Base-by-base conservation (phyloP, 306 rosid species). In the Vigna reflexopilosa region DNA sequence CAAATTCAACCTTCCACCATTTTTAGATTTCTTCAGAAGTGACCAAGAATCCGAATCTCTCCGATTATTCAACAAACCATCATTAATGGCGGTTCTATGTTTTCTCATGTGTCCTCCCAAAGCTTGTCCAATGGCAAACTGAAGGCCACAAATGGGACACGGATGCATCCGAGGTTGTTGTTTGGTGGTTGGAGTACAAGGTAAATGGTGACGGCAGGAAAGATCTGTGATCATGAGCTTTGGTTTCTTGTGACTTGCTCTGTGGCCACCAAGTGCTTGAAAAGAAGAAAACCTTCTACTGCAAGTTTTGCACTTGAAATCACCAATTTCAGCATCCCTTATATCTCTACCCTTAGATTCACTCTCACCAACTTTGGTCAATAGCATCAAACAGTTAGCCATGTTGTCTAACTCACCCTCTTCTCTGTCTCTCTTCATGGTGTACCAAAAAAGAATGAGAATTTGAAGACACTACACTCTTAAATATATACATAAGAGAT, bases 101-200 rank as follows among this genome's bases (percentile, higher is more conserved):
- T 93, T 86, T 44, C 98, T 87, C 98, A 94, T 90, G 80, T 94
- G 98, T 0, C 98, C 98, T 13, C 98, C 97, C 0, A 94, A 88
- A 2, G 98, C 97, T 52, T 94, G 98, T n/a, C 98, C 98, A 5
- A 85, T 36, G 1, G 86, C 68, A 24, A 94, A 94, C 78, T 89
- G 86, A 26, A 81, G 47, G 9, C 96, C 97, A 76, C 98, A 94
- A n/a, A 92, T 45, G 2, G 91, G 82, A 38, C 98, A 93, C 14
- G 82, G 83, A 62, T 94, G 97, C 58, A 70, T 78, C 92, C 83
- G 91, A 1, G 81, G 77, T 81, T 89, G 77, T 78, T 89, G 76
- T 81, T 89, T 87, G 42, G 1, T 56, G 13, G 34, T 73, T 13
- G 84, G 42, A 13, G 12, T 17, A 4, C 28, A 26, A 26, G 71